Evolutionary conservation across 768 basidiomycete genomes (phyloP), one percentile per base, ranked within the genome.

Genomic region (Cystofilobasidium bisporidii): DNA sequence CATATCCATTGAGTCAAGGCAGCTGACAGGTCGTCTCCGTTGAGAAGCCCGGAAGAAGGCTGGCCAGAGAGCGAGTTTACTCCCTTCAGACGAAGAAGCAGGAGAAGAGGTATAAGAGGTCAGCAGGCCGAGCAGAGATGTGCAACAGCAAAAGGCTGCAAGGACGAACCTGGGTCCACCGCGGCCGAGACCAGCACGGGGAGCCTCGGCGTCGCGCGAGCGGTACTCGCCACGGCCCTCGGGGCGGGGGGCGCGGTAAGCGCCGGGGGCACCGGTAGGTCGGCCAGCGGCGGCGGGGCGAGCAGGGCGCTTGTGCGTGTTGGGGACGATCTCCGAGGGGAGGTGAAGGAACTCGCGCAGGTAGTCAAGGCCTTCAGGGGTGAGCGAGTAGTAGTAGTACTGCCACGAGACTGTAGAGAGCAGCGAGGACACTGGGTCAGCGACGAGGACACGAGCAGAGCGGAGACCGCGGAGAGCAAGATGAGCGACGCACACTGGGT

Each of bases 311-410:
- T 96, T 96, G 84, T 94, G 91, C 70, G 96, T 99, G 66, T 89
- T 81, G 68, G 94, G 96, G 63, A 99, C 96, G 76, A 99, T 97
- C 80, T 99, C 94, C 69, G 80, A 79, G 61, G 92, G 93, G 72
- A 97, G 87, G 81, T 96, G 90, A 66, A 96, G 84, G 88, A 71
- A 70, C 69, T 94, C 91, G 71, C 94, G 87, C 79, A 98, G 88
- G 81, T 88, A 94, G 73, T 94, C 91, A 71, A 98, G 87, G 75
- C 96, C 96, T 79, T 98, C 96, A 62, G 91, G 87, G 74, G 93
- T 99, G 76, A 99, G 83, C 75, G 85, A 84, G 81, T 98, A 99
- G 79, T 98, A 99, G 81, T 96, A 99, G 83, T 86, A 96, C 77
- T 97, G 92, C 96, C 96, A 99, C 59, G 88, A 91, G 83, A 98